Conservation (phyloP, 1,284 basidiomycete genomes). For the Cryptococcus sp. region DNA sequence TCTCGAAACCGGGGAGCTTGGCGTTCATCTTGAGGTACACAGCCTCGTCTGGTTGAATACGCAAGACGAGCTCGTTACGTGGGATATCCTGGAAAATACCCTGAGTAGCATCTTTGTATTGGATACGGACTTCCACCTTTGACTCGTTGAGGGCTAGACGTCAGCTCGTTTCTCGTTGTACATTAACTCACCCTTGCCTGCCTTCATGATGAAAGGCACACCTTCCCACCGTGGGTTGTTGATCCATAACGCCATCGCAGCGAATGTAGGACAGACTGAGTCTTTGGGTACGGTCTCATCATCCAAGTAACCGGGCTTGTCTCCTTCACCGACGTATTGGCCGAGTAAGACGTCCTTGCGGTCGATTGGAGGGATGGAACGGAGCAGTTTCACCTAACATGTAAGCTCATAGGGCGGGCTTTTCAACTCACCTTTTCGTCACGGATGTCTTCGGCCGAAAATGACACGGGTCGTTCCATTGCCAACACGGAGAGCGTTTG, state of each 20-base stretch:
- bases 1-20: slow-evolving; percentile 86
- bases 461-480: slow-evolving; percentile 97
- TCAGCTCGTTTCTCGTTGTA: background rate
- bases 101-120: slow-evolving; percentile 92
- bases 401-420: slow-evolving; percentile 15
- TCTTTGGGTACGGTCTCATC: slow-evolving; percentile 89
- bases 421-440: slow-evolving; percentile 78
- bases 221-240: slow-evolving; percentile 96
- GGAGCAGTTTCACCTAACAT: slow-evolving; percentile 84
- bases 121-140: slow-evolving; percentile 94
- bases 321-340: slow-evolving; percentile 83
- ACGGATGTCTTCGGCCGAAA: slow-evolving; percentile 91
- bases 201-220: slow-evolving; percentile 94
- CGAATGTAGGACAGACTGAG: slow-evolving; percentile 90
- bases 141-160: slow-evolving; percentile 84
- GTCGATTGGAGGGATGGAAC: slow-evolving; percentile 80
- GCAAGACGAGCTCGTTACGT: slow-evolving; percentile 91
- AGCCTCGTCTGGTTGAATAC: slow-evolving; percentile 91
- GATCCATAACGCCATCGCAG: slow-evolving; percentile 83
- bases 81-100: slow-evolving; percentile 95
- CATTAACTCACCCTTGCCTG: slow-evolving; percentile 75
- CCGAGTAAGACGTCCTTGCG: slow-evolving; percentile 79
- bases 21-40: slow-evolving; percentile 94
- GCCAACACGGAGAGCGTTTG: slow-evolving; percentile 89
- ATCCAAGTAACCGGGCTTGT: slow-evolving; percentile 95